Conservation (phyloP, 805 yeast genomes). For the Kluyveromyces starmeri region DNA sequence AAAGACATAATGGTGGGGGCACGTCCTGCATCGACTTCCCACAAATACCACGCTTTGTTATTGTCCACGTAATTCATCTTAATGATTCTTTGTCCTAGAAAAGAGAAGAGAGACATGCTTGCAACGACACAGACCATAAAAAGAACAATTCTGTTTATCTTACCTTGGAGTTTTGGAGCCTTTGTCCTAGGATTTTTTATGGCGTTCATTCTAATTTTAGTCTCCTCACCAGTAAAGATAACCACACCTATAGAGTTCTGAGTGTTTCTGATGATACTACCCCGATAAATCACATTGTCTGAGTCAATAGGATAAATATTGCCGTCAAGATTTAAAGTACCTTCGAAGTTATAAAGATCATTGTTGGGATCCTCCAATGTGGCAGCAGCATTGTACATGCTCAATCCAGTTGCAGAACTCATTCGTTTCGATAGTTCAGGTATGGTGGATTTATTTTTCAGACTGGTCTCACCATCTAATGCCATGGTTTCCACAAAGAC, state of each 20-base stretch:
- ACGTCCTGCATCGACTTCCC: slow-evolving; percentile 64
- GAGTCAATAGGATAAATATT: slow-evolving; percentile 55
- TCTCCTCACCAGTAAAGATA: slow-evolving; percentile 89
- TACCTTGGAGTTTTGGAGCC: slow-evolving; percentile 82
- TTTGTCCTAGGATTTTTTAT: slow-evolving; percentile 81
- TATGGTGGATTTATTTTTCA: slow-evolving; percentile 67
- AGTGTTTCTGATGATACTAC: slow-evolving; percentile 84
- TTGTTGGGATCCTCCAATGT: slow-evolving; percentile 85
- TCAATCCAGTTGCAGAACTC: slow-evolving; percentile 42
- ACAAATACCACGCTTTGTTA: slow-evolving; percentile 63
- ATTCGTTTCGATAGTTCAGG: slow-evolving; percentile 48
- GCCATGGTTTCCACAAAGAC: slow-evolving; percentile 93
- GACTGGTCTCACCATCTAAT: slow-evolving; percentile 91
- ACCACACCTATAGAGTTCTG: slow-evolving; percentile 66
- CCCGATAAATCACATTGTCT: slow-evolving; percentile 83
- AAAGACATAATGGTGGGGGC: slow-evolving; percentile 93
- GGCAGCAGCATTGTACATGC: slow-evolving; percentile 42
- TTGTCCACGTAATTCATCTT: slow-evolving; percentile 31
- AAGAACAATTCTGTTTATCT: slow-evolving; percentile 72
- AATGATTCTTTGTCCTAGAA: slow-evolving; percentile 62
- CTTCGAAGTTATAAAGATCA: slow-evolving; percentile 89
- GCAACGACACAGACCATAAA: slow-evolving; percentile 84
- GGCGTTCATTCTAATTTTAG: slow-evolving; percentile 93
- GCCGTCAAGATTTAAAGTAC: slow-evolving; percentile 42
- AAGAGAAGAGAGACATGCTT: slow-evolving; percentile 65